phyloP scores from a whole-genome alignment of 2,329 filamentous ascomycete genomes.

The Aspergillus glaucus region DNA sequence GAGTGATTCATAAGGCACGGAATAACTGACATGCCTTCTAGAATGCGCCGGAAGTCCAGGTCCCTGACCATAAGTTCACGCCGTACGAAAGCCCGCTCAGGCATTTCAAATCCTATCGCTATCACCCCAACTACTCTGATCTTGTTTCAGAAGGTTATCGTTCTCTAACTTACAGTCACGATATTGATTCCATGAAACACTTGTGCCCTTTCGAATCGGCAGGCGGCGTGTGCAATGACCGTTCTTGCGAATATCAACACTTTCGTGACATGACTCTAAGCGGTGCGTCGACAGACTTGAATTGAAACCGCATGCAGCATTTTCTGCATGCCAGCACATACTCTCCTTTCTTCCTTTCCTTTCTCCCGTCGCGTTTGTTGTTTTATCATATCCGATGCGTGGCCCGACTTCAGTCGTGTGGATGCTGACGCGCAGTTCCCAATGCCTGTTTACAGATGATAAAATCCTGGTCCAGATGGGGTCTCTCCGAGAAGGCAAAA shows the following conservation, averaged over 20 bases:
- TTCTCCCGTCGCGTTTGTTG: conserved; percentile 3
- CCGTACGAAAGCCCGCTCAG: conserved; percentile 80
- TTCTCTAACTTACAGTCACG: conserved; percentile 89
- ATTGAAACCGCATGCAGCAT: conserved; percentile 16
- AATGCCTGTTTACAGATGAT: conserved; percentile 42
- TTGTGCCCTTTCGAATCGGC: conserved; percentile 72
- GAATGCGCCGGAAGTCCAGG: conserved; percentile 16
- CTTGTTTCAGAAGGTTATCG: conserved; percentile 69
- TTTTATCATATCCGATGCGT: conserved; percentile 8
- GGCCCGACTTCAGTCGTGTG: conserved; percentile 20
- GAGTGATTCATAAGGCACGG: conserved; percentile 7
- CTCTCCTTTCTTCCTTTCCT: conserved; percentile 16
- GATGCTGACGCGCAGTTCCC: conserved; percentile 35
- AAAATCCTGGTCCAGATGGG: conserved; percentile 47
- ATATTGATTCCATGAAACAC: conserved; percentile 67
- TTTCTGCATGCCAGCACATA: conserved; percentile 11
- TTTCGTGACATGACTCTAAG: conserved; percentile 65
- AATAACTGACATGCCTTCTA: conserved; percentile 23
- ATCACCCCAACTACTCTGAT: conserved; percentile 69
- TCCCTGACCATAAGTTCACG: conserved; percentile 35
- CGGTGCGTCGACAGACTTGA: conserved; percentile 58
- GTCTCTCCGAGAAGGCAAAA: conserved; percentile 40
- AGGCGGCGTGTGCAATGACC: conserved; percentile 67
- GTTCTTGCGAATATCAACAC: conserved; percentile 71
- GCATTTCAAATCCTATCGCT: conserved; percentile 81